Evolutionary conservation across 345 rosid species (phyloP), one percentile per base, ranked within the genome.

Genomic region (Acer saccharum): DNA sequence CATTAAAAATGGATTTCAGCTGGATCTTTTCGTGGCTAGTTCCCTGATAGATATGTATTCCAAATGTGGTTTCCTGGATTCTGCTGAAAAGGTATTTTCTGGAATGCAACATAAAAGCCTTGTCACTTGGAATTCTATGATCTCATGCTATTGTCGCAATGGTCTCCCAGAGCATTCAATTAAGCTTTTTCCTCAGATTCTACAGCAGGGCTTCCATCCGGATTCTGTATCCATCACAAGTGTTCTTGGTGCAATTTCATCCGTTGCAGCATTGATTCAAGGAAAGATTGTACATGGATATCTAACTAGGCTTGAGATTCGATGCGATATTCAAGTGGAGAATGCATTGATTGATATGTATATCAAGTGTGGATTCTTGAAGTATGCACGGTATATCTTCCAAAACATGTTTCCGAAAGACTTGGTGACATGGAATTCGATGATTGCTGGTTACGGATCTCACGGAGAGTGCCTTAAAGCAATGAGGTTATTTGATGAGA

Each of bases 271-370:
- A 77, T 80, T 91, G 81, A 85, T 84, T 35, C 88, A 79, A 77
- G 98, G 97, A 63, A 94, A 90, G 81, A 79, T 74, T 35, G 69
- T 92, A 61, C 97, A 94, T 79, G 91, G 90, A 10, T 87, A 90
- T 86, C 81, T 93, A 63, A 60, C 82, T 54, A 90, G 97, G 86
- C 77, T 52, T 20, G 46, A 75, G 82, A 80, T 84, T 77, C 65
- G 54, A 78, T 79, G 75, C 1, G 94, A 94, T 83, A 81, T 85
- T 76, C 88, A 87, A 73, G 78, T 91, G 79, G 82, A 89, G 82
- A 94, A 89, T 72, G 86, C 93, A 52, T 82, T 94, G 81, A 88
- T 94, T 76, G 97, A 94, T 79, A 92, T 92, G 97, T 94, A 94
- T 66, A 64, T 86, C 18, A 94, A 94, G 80, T 92, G 94, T n/a